Conservation (phyloP, 768 basidiomycete genomes). For the Macrolepiota fuliginosa region DNA sequence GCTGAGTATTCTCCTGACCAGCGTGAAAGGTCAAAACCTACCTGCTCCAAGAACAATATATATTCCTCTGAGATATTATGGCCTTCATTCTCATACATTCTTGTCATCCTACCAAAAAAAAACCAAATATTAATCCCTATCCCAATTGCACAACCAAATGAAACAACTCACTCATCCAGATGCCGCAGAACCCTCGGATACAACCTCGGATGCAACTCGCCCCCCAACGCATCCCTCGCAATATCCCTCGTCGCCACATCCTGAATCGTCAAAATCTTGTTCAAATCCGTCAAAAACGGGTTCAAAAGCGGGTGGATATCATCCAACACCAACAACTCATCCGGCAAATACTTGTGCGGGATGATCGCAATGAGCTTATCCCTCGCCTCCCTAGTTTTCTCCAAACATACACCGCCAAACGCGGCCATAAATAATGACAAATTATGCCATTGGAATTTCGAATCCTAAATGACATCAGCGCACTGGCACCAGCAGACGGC, state of each 20-base stretch:
- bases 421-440: conserved; percentile 75
- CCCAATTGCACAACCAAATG: neutral
- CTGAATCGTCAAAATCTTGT: conserved; percentile 65
- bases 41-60: conserved; percentile 72
- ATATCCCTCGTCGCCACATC: conserved; percentile 70
- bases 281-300: conserved; percentile 65
- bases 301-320: conserved; percentile 58
- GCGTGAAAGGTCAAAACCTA: conserved; percentile 21
- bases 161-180: conserved; percentile 63
- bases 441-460: conserved; percentile 83
- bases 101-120: conserved; percentile 4
- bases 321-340: conserved; percentile 63
- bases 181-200: conserved; percentile 67
- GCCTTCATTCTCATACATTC: conserved; percentile 10
- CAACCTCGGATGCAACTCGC: conserved; percentile 70
- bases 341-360: conserved; percentile 60
- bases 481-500: neutral
- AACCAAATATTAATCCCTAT: conserved; percentile 4
- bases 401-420: conserved; percentile 58
- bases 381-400: conserved; percentile 25
- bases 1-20: neutral
- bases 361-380: conserved; percentile 55
- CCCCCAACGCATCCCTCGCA: conserved; percentile 77
- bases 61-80: conserved; percentile 40
- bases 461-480: conserved; percentile 45